Evolutionary conservation across 2,329 filamentous ascomycete species (phyloP), one percentile per base, ranked within the genome.

Genomic region (Fusarium sp.): DNA sequence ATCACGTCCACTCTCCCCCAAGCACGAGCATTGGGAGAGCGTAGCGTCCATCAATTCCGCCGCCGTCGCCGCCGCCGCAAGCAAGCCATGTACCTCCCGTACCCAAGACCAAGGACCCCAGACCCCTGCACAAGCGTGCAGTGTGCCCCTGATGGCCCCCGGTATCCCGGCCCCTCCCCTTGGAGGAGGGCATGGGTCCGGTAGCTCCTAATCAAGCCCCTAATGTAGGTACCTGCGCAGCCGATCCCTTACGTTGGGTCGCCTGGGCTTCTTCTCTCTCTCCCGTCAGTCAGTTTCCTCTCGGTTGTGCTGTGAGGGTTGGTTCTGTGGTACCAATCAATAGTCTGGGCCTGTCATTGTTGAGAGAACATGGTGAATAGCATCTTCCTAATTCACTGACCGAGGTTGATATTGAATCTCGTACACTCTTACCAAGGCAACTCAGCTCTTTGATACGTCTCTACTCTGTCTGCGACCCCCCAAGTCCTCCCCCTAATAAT

Each of bases 61-160:
- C 68, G 53, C 33, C 71, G 51, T 60, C 46, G 46, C 46, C 71
- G 51, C 64, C 46, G 51, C 64, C 46, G 46, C 46, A 29, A 51
- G 24, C 46, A 51, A 51, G 27, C 46, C 46, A 29, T 29, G 44
- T 64, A 66, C 42, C 42, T 46, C 42, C 42, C 38, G 71, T 71
- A 63, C 64, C 68, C 62, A 58, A 62, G 42, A 60, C 59, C 62
- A 36, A 59, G 58, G 66, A 46, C 60, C 51, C 62, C 55, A 67
- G 38, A 62, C 64, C 72, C 72, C 59, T 75, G 72, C 66, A 70
- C 38, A 33, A 62, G 51, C 61, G 64, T 66, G 71, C 68, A 71
- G 73, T 66, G 62, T 64, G 71, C 76, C 76, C 76, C 73, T 78
- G 70, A 74, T 65, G 63, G 75, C 65, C 71, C 73, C 33, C 42